A percentile compares a stretch with the other conserved stretches of the same genome.
Conservation (phyloP, 306 rosid species). For the Dryas octopetala region DNA sequence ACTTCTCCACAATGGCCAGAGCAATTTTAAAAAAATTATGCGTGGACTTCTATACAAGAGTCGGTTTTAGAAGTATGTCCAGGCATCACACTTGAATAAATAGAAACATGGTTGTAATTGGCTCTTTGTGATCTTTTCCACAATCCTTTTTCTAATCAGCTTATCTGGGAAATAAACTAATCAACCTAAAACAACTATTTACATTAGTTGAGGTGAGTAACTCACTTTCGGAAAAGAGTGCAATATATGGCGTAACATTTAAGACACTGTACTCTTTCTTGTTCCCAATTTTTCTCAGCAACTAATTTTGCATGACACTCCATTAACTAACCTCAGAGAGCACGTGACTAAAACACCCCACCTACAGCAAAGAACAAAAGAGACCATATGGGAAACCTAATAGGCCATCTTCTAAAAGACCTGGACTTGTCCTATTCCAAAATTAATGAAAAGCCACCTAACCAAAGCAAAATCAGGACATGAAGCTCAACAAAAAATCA, state of each 20-base stretch:
- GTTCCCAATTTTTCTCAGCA: neutral
- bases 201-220: constrained; percentile 4
- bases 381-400: constrained; percentile 1
- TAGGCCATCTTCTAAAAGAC: neutral
- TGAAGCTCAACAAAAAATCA: neutral
- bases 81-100: no score
- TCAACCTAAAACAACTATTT: constrained; percentile 1
- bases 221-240: neutral
- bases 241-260: neutral
- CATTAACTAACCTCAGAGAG: neutral
- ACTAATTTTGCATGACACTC: constrained; percentile 5
- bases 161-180: constrained; percentile 2
- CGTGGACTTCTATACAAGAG: no score
- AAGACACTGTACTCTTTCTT: neutral
- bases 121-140: no score
- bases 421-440: neutral
- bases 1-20: neutral
- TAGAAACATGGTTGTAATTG: no score
- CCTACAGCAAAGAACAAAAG: neutral
- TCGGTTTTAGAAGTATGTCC: no score
- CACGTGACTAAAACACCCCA: constrained; percentile 1
- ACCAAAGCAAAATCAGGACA: neutral
- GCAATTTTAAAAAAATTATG: neutral
- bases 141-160: neutral
- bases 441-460: neutral